Evolutionary conservation across 257 asterid genomes (phyloP).

Genomic region (Solanum pennellii): DNA sequence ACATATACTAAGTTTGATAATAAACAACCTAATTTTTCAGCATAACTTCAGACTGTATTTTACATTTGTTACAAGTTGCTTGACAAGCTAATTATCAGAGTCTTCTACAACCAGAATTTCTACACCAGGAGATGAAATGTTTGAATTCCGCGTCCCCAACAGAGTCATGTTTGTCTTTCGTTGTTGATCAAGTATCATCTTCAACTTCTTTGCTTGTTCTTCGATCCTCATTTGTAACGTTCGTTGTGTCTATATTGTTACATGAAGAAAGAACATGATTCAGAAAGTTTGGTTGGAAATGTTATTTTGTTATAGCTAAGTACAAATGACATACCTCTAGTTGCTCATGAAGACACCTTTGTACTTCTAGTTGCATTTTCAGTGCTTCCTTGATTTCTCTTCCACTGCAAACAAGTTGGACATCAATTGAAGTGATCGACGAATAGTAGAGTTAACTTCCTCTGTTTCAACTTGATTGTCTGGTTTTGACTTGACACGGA

Average conservation of each 20-base stretch:
- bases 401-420: conserved; percentile 22
- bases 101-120: conserved; percentile 1
- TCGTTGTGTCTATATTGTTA: conserved; percentile 26
- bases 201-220: conserved; percentile 55
- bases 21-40: not conserved
- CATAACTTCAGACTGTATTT: not conserved
- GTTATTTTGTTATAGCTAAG: not conserved
- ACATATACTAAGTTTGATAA: not conserved
- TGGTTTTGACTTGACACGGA: not conserved
- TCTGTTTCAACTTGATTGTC: not conserved
- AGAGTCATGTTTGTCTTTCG: conserved; percentile 24
- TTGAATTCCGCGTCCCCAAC: conserved; percentile 16
- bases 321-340: conserved; percentile 20
- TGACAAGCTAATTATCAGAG: not conserved
- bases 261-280: not conserved
- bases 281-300: not conserved
- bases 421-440: not conserved
- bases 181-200: conserved; percentile 56
- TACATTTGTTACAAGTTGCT: not conserved
- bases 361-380: not conserved
- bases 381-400: not conserved
- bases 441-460: not conserved
- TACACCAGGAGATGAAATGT: not conserved
- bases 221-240: conserved; percentile 60
- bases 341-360: not conserved